A percentile compares a stretch with the other conserved stretches of the same genome.
Conservation (phyloP, 345 rosid species). For the Eucalyptus globulus region DNA sequence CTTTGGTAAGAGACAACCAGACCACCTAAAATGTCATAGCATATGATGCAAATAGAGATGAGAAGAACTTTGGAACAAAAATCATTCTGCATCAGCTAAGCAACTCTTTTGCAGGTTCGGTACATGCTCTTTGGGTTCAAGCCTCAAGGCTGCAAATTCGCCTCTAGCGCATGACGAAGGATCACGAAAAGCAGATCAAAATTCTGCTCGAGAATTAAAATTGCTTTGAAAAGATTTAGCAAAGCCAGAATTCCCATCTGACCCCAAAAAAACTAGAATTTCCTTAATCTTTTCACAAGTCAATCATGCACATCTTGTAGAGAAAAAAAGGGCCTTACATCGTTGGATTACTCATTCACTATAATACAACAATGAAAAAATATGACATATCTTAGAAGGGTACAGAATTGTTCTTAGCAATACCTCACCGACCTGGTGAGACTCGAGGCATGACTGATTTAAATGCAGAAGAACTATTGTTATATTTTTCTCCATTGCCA, state of each 20-base stretch:
- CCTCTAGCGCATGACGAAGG: not conserved
- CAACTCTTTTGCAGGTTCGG: not conserved
- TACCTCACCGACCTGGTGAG: conserved; percentile 15
- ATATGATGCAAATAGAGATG: not conserved
- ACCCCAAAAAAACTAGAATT: not conserved
- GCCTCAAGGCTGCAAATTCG: not conserved
- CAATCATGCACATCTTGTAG: not conserved
- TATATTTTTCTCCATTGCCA: too few relatives aligned
- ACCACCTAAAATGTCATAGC: not conserved
- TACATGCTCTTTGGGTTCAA: not conserved
- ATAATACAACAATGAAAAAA: not conserved
- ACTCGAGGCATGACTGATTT: too few relatives aligned
- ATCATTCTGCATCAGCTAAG: not conserved
- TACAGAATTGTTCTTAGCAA: not conserved
- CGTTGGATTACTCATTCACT: not conserved
- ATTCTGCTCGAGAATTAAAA: not conserved
- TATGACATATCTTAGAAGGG: not conserved
- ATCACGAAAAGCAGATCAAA: not conserved
- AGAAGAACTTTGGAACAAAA: not conserved
- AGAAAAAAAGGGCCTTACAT: not conserved
- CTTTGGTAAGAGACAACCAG: not conserved
- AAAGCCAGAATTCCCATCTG: not conserved
- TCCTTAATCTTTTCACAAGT: not conserved
- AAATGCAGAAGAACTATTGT: too few relatives aligned
- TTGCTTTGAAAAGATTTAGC: not conserved